Conservation (phyloP, 2,329 filamentous ascomycete species). For the Talaromyces verruculosus region DNA sequence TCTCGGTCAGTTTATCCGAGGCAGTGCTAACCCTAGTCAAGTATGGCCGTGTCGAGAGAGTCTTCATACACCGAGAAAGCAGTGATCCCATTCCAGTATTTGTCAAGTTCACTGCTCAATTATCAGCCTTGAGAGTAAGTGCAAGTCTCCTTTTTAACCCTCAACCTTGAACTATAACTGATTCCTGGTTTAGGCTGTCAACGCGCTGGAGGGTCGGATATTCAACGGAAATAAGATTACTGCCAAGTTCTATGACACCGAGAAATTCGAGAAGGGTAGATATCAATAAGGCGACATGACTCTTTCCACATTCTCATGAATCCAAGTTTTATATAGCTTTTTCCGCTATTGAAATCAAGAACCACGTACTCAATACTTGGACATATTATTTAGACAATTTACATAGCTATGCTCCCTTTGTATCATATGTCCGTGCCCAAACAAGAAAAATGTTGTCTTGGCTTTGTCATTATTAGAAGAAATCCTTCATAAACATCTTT, state of each 20-base stretch:
- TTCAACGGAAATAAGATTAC: conserved; percentile 84
- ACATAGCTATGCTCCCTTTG: background rate
- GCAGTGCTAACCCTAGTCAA: conserved; percentile 34
- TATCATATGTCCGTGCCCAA: background rate
- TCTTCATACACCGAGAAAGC: conserved; percentile 68
- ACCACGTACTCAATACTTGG: background rate
- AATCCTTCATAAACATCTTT: background rate
- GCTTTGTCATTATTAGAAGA: background rate
- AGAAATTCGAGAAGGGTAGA: conserved; percentile 74
- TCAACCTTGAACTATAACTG: conserved; percentile 23
- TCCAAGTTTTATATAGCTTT: background rate
- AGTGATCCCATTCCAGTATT: conserved; percentile 67
- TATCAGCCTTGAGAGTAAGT: conserved; percentile 80
- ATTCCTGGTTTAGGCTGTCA: conserved; percentile 67
- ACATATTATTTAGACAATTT: no score
- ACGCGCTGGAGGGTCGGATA: conserved; percentile 79
- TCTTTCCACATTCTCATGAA: background rate
- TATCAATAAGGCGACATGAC: conserved; percentile 40
- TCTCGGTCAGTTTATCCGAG: background rate
- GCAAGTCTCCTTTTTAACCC: conserved; percentile 3
- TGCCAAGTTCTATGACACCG: conserved; percentile 78
- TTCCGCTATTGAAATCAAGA: background rate
- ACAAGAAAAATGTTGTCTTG: background rate
- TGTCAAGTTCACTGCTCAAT: conserved; percentile 83
- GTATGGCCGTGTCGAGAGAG: conserved; percentile 80